Percentiles rank a stretch among this genome's conserved stretches.
Conservation (phyloP, 768 basidiomycete species). For the Hemileccinum impolitum region DNA sequence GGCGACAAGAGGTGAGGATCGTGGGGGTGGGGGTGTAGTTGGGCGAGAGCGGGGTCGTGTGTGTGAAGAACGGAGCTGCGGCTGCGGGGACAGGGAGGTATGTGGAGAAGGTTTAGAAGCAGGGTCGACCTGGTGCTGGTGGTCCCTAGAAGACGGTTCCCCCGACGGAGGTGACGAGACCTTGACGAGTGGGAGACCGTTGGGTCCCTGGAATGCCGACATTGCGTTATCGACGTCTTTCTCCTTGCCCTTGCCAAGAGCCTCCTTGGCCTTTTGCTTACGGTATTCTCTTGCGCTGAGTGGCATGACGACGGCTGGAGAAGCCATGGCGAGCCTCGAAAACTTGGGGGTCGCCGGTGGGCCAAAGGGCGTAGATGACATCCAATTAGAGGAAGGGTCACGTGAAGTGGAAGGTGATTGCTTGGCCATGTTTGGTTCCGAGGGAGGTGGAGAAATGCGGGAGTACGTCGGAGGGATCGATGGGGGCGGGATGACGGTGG, state of each 20-base stretch:
- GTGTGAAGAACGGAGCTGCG: constrained; percentile 3
- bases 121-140: background rate
- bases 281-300: constrained; percentile 28
- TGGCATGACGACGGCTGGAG: constrained; percentile 29
- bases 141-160: no score
- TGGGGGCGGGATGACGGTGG: background rate
- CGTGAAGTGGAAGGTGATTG: constrained; percentile 21
- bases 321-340: constrained; percentile 28
- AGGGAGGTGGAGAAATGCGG: constrained; percentile 5
- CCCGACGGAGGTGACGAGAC: constrained; percentile 16
- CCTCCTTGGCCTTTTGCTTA: constrained; percentile 17
- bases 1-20: constrained; percentile 9
- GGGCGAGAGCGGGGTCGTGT: constrained; percentile 16
- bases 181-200: constrained; percentile 8
- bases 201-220: background rate
- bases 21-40: constrained; percentile 15
- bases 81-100: constrained; percentile 5
- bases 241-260: constrained; percentile 7
- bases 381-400: constrained; percentile 27
- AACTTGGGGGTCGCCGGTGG: constrained; percentile 28
- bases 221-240: constrained; percentile 6
- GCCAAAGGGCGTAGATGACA: constrained; percentile 29
- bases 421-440: constrained; percentile 8
- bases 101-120: constrained; percentile 4
- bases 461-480: constrained; percentile 19